These are phyloP conservation scores for Fusarium lyarnte DNA, from an alignment of 2,329 filamentous ascomycete genomes.

Conservation along the genomic window DNA sequence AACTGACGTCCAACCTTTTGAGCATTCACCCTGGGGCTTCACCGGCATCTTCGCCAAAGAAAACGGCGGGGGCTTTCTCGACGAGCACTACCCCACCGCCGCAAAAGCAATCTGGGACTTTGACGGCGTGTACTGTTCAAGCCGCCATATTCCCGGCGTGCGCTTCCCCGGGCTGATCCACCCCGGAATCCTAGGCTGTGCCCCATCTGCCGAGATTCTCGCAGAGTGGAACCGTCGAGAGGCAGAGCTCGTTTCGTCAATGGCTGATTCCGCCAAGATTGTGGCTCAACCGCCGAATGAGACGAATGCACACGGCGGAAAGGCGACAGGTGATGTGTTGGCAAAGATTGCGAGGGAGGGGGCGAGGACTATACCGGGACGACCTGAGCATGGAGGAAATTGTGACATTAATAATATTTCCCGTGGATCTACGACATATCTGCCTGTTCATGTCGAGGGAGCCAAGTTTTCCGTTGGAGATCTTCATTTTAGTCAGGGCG, in stretches of 20 bases:
- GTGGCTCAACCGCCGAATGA: conserved; percentile 83
- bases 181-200: conserved; percentile 90
- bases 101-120: conserved; percentile 70
- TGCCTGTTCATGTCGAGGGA: conserved; percentile 86
- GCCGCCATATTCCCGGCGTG: conserved; percentile 86
- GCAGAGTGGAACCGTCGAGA: conserved; percentile 87
- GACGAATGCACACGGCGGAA: conserved; percentile 77
- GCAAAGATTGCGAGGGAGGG: conserved; percentile 79
- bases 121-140: conserved; percentile 75
- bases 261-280: conserved; percentile 60
- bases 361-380: conserved; percentile 83
- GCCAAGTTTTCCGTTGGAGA: conserved; percentile 93
- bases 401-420: conserved; percentile 91
- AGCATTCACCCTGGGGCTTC: conserved; percentile 90
- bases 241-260: conserved; percentile 77
- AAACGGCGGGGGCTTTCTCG: conserved; percentile 89
- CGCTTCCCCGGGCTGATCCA: conserved; percentile 91
- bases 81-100: conserved; percentile 85
- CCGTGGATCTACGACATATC: conserved; percentile 81
- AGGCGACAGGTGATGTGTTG: conserved; percentile 65
- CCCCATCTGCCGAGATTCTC: conserved; percentile 81
- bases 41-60: conserved; percentile 81
- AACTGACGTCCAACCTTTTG: conserved; percentile 89
- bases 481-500: conserved; percentile 86
- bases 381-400: conserved; percentile 89